These are phyloP conservation scores for Fusarium cyanostomum DNA, from an alignment of 2,329 filamentous ascomycete species.

Conservation along the genomic window DNA sequence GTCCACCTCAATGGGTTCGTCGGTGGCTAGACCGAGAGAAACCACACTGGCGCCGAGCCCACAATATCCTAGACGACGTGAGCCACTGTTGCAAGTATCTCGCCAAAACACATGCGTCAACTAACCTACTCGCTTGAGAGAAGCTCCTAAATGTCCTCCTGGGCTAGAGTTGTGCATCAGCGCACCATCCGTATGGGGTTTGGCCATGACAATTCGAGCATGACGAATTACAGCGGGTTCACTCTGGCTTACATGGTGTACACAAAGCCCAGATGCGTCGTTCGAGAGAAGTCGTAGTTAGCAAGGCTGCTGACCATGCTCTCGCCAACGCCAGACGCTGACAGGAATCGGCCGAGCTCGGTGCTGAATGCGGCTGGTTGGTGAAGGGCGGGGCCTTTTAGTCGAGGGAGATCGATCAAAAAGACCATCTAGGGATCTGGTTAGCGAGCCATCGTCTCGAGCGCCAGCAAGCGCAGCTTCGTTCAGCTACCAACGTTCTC, in stretches of 20 bases:
- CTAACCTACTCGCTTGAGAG: slow-evolving; percentile 46
- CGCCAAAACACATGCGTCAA: slow-evolving; percentile 20
- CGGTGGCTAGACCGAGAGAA: slow-evolving; percentile 67
- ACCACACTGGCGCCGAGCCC: slow-evolving; percentile 75
- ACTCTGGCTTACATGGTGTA: slow-evolving; percentile 75
- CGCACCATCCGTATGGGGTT: slow-evolving; percentile 13
- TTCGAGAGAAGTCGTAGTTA: slow-evolving; percentile 84
- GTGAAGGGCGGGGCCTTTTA: slow-evolving; percentile 48
- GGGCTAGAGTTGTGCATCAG: slow-evolving; percentile 44
- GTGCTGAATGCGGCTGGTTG: slow-evolving; percentile 66
- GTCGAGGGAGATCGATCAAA: slow-evolving; percentile 85
- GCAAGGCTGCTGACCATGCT: slow-evolving; percentile 73
- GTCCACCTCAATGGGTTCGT: slow-evolving; percentile 71
- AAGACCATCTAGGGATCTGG: slow-evolving; percentile 72
- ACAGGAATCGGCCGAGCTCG: slow-evolving; percentile 76
- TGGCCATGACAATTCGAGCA: slow-evolving; percentile 4
- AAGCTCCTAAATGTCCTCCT: slow-evolving; percentile 47
- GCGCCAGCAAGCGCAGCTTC: slow-evolving; percentile 20
- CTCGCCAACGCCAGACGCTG: slow-evolving; percentile 70
- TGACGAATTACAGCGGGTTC: slow-evolving; percentile 1
- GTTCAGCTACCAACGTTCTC: slow-evolving; percentile 72
- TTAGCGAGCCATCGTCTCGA: slow-evolving; percentile 32
- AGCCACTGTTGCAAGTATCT: slow-evolving; percentile 33
- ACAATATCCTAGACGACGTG: slow-evolving; percentile 67
- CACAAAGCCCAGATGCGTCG: slow-evolving; percentile 78